Evolutionary conservation across 148 eudicot species (phyloP).

Genomic region (Chenopodium berlandieri): DNA sequence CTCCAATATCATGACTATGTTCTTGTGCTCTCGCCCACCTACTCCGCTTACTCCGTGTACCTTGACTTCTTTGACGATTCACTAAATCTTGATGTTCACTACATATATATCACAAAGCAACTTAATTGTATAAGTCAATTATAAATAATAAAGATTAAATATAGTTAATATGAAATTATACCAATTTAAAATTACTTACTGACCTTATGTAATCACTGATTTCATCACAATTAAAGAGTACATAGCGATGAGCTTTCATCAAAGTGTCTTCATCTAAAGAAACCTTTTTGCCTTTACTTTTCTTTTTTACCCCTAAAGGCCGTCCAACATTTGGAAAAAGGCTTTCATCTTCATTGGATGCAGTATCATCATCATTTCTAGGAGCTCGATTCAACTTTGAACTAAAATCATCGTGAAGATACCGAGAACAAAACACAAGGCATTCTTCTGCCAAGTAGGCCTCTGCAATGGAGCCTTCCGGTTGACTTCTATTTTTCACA

Average conservation of each 20-base stretch:
- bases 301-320: not conserved
- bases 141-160: no score
- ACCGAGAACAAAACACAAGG: slow-evolving; percentile 21
- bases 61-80: not conserved
- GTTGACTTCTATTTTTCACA: slow-evolving; percentile 19
- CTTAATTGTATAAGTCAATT: not conserved
- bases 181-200: not conserved
- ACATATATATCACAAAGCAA: not conserved
- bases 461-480: slow-evolving; percentile 26
- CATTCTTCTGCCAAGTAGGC: slow-evolving; percentile 25
- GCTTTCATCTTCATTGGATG: not conserved
- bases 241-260: slow-evolving; percentile 11
- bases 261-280: slow-evolving; percentile 6
- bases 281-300: not conserved
- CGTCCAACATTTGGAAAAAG: slow-evolving; percentile 10
- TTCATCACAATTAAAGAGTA: slow-evolving; percentile 18
- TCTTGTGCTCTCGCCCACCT: slow-evolving; percentile 8
- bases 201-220: not conserved
- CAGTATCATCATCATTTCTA: not conserved
- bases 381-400: slow-evolving; percentile 18
- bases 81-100: not conserved
- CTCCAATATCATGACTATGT: not conserved
- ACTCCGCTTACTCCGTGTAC: not conserved
- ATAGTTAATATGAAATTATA: not conserved
- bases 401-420: slow-evolving; percentile 9